These are phyloP conservation scores for Mariannaea elegans DNA, from an alignment of 2,329 filamentous ascomycete genomes.

Conservation along the genomic window DNA sequence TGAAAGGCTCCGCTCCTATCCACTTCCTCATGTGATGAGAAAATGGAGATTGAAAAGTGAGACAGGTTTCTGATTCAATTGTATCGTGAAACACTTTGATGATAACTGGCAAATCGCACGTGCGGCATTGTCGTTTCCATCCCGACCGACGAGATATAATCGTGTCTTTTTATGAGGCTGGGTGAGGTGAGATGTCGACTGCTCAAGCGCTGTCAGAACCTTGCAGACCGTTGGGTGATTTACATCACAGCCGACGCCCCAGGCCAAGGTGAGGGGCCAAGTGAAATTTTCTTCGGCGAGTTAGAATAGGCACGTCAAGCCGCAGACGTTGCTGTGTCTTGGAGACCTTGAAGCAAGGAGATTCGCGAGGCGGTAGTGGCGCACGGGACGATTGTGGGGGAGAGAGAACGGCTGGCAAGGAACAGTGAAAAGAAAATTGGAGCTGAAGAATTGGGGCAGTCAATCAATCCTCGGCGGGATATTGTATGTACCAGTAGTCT, in stretches of 20 bases:
- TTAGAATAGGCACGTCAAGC: not conserved
- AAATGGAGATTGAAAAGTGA: no score
- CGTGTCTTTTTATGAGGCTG: no score
- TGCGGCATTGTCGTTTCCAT: no score
- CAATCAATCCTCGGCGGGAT: not conserved
- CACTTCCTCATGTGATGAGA: not conserved
- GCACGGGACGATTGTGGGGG: slow-evolving; percentile 12
- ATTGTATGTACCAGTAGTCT: no score
- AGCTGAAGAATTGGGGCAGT: not conserved
- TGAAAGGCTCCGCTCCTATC: slow-evolving; percentile 1
- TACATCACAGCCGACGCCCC: not conserved
- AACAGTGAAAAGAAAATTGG: not conserved
- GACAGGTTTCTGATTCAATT: no score
- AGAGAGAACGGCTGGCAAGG: not conserved
- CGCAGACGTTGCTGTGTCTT: slow-evolving; percentile 14
- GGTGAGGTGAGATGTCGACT: no score
- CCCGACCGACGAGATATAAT: no score
- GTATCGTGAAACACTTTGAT: no score
- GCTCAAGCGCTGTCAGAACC: no score
- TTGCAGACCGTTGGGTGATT: slow-evolving; percentile 8
- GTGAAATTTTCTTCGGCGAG: not conserved
- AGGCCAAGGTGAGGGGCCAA: not conserved
- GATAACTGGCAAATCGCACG: no score
- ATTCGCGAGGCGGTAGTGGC: slow-evolving; percentile 21
- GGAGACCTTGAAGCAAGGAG: not conserved